Evolutionary conservation across 805 yeast species (phyloP).

Genomic region (Yarrowia hollandica): DNA sequence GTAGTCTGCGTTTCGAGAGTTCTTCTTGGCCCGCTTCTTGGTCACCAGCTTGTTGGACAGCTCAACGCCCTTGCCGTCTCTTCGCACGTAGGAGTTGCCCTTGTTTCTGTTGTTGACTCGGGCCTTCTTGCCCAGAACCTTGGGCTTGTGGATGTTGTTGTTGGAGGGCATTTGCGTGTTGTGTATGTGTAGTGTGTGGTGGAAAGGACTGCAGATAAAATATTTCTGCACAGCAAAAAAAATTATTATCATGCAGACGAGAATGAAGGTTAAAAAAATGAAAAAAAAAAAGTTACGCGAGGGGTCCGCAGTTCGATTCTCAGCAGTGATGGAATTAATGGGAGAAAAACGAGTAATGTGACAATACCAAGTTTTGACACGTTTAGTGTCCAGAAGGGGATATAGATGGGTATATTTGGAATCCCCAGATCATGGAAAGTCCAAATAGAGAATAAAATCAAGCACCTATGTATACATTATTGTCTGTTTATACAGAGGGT

Average conservation of each 20-base stretch:
- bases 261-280: too few species aligned
- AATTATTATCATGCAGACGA: conserved; percentile 11
- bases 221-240: neutral
- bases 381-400: too few species aligned
- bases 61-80: conserved; percentile 26
- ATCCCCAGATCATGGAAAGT: too few species aligned
- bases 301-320: too few species aligned
- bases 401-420: too few species aligned
- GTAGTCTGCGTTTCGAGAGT: conserved; percentile 76
- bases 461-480: too few species aligned
- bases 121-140: conserved; percentile 46
- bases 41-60: conserved; percentile 59
- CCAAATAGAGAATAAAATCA: too few species aligned
- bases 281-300: too few species aligned
- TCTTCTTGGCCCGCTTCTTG: conserved; percentile 74
- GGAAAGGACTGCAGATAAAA: neutral
- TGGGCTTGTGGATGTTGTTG: conserved; percentile 78
- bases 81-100: conserved; percentile 28
- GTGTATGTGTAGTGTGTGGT: conserved; percentile 1
- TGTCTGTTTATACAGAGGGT: too few species aligned
- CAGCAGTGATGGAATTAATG: too few species aligned
- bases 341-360: too few species aligned
- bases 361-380: too few species aligned
- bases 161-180: conserved; percentile 65
- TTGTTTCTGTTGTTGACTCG: conserved; percentile 34